Evolutionary conservation across 306 rosid genomes (phyloP), one percentile per base, ranked within the genome.

Genomic region (Lotus japonicus): DNA sequence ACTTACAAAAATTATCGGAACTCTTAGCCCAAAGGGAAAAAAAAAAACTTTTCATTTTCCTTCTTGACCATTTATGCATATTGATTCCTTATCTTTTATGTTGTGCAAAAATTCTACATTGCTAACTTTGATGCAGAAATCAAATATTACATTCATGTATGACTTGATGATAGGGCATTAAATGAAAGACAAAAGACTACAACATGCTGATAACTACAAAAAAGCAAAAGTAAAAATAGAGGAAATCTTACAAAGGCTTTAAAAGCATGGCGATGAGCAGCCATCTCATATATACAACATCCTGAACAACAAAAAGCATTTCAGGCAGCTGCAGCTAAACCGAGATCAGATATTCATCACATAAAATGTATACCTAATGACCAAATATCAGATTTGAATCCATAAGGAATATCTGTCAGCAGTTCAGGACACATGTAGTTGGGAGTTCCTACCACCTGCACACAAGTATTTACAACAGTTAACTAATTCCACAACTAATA

Each of bases 381-480:
- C 97, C 98, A 92, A 73, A 92, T 89, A 68, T 92, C 98, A 74
- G 98, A 92, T 79, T 92, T 92, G 80, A 92, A 92, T 68, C 98
- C 98, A 66, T 92, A 92, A 57, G 98, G 98, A 77, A 92, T 92
- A 79, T 92, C 98, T 8, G 98, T 86, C 71, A 92, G 91, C 51
- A 92, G 87, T 82, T 92, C 97, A 56, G 98, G 98, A 79, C 98
- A 92, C 98, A 92, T 92, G 74, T 89, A 92, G 73, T 92, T 92
- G 66, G 98, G 98, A 78, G 98, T 89, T 82, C 98, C 98, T 5
- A 92, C 98, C 28, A 92, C 97, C 97, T 92, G 83, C 58, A 39
- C 13, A 46, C 8, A 81, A 54, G 58, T 51, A 33, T 38, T 64
- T 26, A 49, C 38, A 71, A 53, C 50, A 57, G 31, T 38, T 39